Conservation (phyloP, 768 basidiomycete genomes). For the Clitopilus hobsonii region DNA sequence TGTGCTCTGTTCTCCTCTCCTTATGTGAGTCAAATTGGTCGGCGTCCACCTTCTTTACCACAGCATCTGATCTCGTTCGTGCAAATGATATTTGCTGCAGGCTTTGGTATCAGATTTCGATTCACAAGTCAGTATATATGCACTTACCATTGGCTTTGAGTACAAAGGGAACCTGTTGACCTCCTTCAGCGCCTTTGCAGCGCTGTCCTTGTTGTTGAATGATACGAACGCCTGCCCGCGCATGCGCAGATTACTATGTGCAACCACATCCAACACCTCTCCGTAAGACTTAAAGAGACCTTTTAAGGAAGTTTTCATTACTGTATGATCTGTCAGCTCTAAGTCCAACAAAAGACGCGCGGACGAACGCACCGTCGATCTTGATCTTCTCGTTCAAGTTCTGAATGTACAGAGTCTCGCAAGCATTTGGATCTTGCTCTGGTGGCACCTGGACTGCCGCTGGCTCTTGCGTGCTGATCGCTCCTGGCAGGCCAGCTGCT, state of each 20-base stretch:
- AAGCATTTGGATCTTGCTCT: constrained; percentile 41
- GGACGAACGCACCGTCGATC: constrained; percentile 49
- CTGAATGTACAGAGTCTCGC: constrained; percentile 93
- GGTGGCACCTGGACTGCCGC: constrained; percentile 10
- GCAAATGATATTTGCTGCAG: constrained; percentile 93
- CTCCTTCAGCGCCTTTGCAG: constrained; percentile 86
- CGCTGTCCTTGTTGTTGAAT: constrained; percentile 77
- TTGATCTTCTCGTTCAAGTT: constrained; percentile 96
- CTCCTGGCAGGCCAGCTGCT: constrained; percentile 11
- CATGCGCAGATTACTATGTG: constrained; percentile 94
- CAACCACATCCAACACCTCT: constrained; percentile 91
- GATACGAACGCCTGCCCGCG: constrained; percentile 98
- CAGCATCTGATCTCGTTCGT: constrained; percentile 81
- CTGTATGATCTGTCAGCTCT: constrained; percentile 30
- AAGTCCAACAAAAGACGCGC: neutral
- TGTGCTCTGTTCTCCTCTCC: constrained; percentile 66
- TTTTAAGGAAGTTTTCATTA: constrained; percentile 82
- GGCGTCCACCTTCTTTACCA: constrained; percentile 72
- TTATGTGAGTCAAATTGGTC: constrained; percentile 74
- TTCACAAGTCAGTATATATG: neutral
- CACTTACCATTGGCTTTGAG: constrained; percentile 88
- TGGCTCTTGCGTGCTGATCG: neutral
- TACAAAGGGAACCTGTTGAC: constrained; percentile 93
- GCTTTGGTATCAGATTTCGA: constrained; percentile 2
- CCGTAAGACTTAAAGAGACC: constrained; percentile 93